Conservation (phyloP, 164 flowering plant species). For the Aristolochia contorta region DNA sequence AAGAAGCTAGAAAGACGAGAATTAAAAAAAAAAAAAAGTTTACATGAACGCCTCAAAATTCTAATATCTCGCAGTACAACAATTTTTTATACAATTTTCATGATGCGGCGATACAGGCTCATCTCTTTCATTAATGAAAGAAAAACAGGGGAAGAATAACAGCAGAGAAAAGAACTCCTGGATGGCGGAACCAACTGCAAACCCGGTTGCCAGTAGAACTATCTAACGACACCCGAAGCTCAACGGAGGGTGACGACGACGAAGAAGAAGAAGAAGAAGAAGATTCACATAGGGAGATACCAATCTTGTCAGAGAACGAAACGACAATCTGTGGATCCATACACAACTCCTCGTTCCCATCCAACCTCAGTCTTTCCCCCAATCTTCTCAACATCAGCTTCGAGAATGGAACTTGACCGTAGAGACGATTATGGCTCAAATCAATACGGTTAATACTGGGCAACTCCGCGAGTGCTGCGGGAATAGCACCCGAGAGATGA, state of each 20-base stretch:
- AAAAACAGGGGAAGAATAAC: no score
- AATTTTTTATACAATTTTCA: no score
- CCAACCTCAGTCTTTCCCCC: slow-evolving; percentile 4
- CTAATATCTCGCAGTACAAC: no score
- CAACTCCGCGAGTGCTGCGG: background rate
- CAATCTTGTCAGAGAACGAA: slow-evolving; percentile 4
- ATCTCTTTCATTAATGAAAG: no score
- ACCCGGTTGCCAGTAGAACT: background rate
- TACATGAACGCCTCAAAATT: no score
- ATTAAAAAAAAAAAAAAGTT: no score
- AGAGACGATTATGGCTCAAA: slow-evolving; percentile 6
- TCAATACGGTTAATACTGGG: slow-evolving; percentile 6
- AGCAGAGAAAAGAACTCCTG: no score
- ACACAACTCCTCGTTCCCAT: slow-evolving; percentile 6
- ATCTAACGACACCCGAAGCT: background rate
- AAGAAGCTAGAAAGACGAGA: no score
- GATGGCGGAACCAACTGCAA: background rate
- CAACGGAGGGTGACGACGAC: background rate
- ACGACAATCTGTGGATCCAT: background rate
- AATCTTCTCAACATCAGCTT: slow-evolving; percentile 4
- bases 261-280: background rate
- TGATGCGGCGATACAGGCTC: no score
- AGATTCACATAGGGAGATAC: background rate
- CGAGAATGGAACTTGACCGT: slow-evolving; percentile 6
- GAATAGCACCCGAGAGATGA: slow-evolving; percentile 5